Evolutionary conservation across 495 filamentous ascomycete genomes (phyloP).

Genomic region (Penicillium roqueforti): DNA sequence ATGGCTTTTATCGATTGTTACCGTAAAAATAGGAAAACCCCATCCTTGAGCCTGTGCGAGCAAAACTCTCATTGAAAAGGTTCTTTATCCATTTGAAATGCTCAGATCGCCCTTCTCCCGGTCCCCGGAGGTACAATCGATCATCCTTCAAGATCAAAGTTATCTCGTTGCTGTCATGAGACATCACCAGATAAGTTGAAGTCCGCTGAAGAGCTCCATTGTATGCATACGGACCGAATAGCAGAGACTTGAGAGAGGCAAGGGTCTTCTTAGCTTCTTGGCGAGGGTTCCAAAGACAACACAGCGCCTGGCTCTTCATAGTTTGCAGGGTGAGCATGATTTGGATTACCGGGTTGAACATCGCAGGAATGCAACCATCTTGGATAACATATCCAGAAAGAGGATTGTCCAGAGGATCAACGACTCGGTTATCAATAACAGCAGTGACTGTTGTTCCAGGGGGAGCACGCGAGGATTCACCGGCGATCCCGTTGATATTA

Average conservation of each 20-base stretch:
- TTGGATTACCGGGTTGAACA: conserved; percentile 53
- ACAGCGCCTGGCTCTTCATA: conserved; percentile 25
- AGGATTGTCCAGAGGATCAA: conserved; percentile 42
- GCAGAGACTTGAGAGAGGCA: conserved; percentile 44
- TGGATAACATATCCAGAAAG: conserved; percentile 63
- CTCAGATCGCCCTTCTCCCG: conserved; percentile 6
- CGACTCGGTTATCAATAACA: conserved; percentile 56
- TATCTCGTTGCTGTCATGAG: conserved; percentile 63
- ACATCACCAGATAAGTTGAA: conserved; percentile 68
- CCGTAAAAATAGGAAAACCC: conserved; percentile 14
- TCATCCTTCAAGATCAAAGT: conserved; percentile 55
- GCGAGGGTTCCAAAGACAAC: conserved; percentile 19
- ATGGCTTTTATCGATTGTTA: not conserved
- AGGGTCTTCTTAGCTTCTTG: conserved; percentile 14
- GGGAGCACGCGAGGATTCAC: conserved; percentile 31
- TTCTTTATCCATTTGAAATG: not conserved
- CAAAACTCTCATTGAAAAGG: not conserved
- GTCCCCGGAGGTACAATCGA: conserved; percentile 3
- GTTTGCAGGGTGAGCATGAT: conserved; percentile 48
- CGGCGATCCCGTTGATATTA: conserved; percentile 54
- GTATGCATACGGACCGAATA: conserved; percentile 54
- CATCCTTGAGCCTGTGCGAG: conserved; percentile 11
- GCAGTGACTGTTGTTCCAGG: conserved; percentile 62
- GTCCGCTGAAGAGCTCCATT: conserved; percentile 55
- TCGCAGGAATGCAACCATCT: conserved; percentile 58